A percentile compares a stretch with the other conserved stretches of the same genome.
Conservation (phyloP, 2,329 filamentous ascomycete species). For the Pseudopithomyces chartarum region DNA sequence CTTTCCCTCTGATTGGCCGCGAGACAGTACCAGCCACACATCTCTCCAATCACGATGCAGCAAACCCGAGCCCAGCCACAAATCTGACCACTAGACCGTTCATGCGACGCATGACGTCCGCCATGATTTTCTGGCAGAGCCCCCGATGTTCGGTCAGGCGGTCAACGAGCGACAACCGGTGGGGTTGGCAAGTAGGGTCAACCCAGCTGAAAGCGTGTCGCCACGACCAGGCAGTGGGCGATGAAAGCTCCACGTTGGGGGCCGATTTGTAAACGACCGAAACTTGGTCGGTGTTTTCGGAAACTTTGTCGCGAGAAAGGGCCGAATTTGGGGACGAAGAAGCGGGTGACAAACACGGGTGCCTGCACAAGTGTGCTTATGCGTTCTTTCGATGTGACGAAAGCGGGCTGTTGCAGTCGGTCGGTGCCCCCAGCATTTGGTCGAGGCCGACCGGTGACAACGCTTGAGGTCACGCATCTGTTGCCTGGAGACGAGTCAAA, state of each 20-base stretch:
- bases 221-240: constrained; percentile 13
- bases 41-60: not conserved
- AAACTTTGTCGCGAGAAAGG: not conserved
- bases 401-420: not conserved
- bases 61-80: not conserved
- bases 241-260: constrained; percentile 2
- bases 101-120: constrained; percentile 7
- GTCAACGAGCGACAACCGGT: constrained; percentile 1
- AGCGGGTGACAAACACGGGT: constrained; percentile 1
- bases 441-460: not conserved
- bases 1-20: not conserved
- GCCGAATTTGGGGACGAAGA: not conserved
- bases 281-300: not conserved
- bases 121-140: not conserved
- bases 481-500: not conserved
- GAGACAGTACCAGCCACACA: not conserved
- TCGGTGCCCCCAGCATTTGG: not conserved
- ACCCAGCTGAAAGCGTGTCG: constrained; percentile 11
- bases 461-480: not conserved
- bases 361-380: constrained; percentile 10
- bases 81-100: constrained; percentile 8
- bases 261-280: constrained; percentile 2
- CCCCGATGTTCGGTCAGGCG: constrained; percentile 7
- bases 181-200: constrained; percentile 2
- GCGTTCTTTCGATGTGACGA: not conserved